A percentile compares a stretch with the other conserved stretches of the same genome.
phyloP scores from a whole-genome alignment of 2,329 filamentous ascomycete species.

The Epichloe brachyelytri region DNA sequence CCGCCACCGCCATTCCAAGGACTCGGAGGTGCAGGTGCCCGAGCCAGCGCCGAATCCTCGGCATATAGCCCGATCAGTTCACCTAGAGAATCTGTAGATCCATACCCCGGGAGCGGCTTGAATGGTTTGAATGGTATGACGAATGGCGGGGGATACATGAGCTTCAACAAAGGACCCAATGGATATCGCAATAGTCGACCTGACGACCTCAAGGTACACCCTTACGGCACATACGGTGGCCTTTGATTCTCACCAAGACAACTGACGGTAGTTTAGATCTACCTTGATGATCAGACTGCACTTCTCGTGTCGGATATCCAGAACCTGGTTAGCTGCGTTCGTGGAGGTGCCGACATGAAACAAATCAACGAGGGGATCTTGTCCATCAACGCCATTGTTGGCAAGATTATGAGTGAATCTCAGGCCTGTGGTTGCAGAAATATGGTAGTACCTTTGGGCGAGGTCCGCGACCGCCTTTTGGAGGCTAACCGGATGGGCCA shows the following conservation, averaged over 20 bases:
- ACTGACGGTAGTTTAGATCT: conserved; percentile 37
- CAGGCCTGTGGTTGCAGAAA: conserved; percentile 40
- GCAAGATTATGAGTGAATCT: conserved; percentile 55
- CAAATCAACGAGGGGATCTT: conserved; percentile 58
- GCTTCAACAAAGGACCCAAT: conserved; percentile 25
- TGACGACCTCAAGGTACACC: conserved; percentile 36
- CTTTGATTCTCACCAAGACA: conserved; percentile 4
- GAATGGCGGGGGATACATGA: conserved; percentile 25
- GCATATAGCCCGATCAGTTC: conserved; percentile 63
- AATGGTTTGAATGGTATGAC: conserved; percentile 20
- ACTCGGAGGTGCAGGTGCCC: conserved; percentile 35
- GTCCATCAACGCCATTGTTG: conserved; percentile 58
- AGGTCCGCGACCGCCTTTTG: conserved; percentile 52
- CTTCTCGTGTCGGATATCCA: conserved; percentile 69
- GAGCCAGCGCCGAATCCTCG: conserved; percentile 55
- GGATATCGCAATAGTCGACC: conserved; percentile 29
- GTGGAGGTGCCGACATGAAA: conserved; percentile 48
- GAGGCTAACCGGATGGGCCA: conserved; percentile 49
- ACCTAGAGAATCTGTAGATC: conserved; percentile 44
- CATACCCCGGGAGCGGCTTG: conserved; percentile 22
- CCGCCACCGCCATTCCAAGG: conserved; percentile 46
- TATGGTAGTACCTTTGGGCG: conserved; percentile 43
- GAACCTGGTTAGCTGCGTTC: conserved; percentile 61
- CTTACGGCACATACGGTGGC: conserved; percentile 9
- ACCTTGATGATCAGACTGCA: conserved; percentile 73